phyloP scores from a whole-genome alignment of 2,329 filamentous ascomycete genomes.

The Neobulgaria alba region DNA sequence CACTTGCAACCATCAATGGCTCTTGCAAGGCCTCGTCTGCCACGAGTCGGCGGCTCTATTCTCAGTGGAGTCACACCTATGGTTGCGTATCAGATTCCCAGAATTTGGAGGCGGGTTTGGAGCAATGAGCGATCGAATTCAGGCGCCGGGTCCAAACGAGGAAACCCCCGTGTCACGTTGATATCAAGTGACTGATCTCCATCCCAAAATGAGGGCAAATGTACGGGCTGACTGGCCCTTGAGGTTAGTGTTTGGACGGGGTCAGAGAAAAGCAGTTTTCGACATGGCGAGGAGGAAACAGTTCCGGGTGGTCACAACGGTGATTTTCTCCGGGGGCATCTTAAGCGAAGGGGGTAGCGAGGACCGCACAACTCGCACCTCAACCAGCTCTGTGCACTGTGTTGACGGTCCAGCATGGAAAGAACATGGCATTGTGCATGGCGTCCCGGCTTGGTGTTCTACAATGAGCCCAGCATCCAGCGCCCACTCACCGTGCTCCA shows the following conservation, averaged over 20 bases:
- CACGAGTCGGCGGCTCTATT: neutral
- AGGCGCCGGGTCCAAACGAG: neutral
- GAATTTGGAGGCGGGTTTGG: too few species aligned
- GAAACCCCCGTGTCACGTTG: neutral
- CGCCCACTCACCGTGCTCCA: too few species aligned
- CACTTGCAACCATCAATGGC: neutral
- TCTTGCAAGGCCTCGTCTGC: too few species aligned
- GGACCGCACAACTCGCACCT: too few species aligned
- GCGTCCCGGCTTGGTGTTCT: neutral
- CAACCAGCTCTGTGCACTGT: too few species aligned
- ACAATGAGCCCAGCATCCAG: too few species aligned
- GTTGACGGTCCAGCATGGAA: too few species aligned
- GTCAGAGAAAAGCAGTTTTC: neutral
- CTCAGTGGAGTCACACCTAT: neutral
- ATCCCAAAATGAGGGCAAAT: neutral
- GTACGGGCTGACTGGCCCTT: neutral
- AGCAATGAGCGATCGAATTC: neutral
- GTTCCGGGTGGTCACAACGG: neutral
- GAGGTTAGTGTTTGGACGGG: neutral
- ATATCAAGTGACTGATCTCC: constrained; percentile 2
- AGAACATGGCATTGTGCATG: neutral
- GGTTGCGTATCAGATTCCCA: neutral
- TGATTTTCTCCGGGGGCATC: neutral
- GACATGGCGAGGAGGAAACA: neutral
- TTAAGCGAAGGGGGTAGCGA: neutral